A percentile compares a stretch with the other conserved stretches of the same genome.
phyloP scores from a whole-genome alignment of 2,329 filamentous ascomycete genomes.

The Phyllosticta paracitricarpa region DNA sequence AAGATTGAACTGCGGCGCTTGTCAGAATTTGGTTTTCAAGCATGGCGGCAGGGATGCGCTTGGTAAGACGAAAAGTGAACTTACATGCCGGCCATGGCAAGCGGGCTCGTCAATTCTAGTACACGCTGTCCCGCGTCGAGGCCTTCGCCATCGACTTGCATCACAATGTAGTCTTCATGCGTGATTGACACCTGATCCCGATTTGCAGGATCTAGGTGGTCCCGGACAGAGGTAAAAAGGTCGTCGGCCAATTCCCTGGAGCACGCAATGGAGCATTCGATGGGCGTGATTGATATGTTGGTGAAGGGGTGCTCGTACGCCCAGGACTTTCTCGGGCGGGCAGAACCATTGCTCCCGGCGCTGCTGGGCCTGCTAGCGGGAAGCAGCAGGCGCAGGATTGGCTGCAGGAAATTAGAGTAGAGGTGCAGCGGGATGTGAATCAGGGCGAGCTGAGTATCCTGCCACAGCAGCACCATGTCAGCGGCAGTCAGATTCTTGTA shows the following conservation, averaged over 20 bases:
- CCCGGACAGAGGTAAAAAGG: conserved; percentile 65
- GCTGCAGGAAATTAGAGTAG: conserved; percentile 69
- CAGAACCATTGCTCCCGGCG: conserved; percentile 20
- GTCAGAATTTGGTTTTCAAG: not conserved
- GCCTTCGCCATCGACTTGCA: conserved; percentile 82
- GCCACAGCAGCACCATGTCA: conserved; percentile 29
- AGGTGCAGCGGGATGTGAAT: conserved; percentile 81
- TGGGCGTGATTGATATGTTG: conserved; percentile 84
- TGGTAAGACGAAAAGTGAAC: conserved; percentile 16
- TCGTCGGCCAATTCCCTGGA: conserved; percentile 62
- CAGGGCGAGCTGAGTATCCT: conserved; percentile 81
- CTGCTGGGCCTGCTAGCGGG: conserved; percentile 37
- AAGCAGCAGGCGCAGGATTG: conserved; percentile 76
- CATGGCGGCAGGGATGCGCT: not conserved
- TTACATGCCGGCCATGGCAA: conserved; percentile 81
- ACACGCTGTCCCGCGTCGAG: conserved; percentile 87
- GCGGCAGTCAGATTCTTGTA: conserved; percentile 11
- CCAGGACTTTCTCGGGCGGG: conserved; percentile 31
- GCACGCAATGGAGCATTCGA: conserved; percentile 89
- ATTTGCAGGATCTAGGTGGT: conserved; percentile 44
- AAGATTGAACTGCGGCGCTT: conserved; percentile 60
- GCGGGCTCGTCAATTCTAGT: conserved; percentile 78
- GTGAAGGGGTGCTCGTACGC: conserved; percentile 64
- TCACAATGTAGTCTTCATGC: conserved; percentile 72
- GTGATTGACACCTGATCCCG: conserved; percentile 57